Base-by-base conservation (phyloP, 2,329 filamentous ascomycete genomes). In the Nothomitra cinnamomea region DNA sequence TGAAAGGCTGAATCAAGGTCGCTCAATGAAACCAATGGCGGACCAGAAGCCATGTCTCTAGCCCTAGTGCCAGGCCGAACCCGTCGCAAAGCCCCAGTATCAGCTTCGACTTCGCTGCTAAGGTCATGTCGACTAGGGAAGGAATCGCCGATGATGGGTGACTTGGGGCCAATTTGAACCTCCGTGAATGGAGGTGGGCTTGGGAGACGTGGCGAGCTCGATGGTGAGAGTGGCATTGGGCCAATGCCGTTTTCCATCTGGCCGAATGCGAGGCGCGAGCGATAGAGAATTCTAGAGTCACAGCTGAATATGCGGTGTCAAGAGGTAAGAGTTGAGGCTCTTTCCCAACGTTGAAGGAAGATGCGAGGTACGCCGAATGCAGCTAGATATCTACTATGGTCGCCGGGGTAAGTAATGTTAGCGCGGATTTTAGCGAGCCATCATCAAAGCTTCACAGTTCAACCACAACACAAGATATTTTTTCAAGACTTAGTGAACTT, bases 1-100 rank as follows among this genome's bases (percentile, higher is more conserved):
- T 95, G 92, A 66, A 96, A 98, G 45, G 92, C 86, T 21, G 90
- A 96, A 65, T 98, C 89, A 60, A 98, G 87, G 86, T 95, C 86
- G 59, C 80, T 79, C 56, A 95, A 71, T 43, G 90, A 85, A 54
- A 95, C 78, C 57, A 96, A 73, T 15, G 92, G 90, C 59, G 90
- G 92, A 0, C 92, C 92, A 57, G 86, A 82, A 51, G 86, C 84
- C 86, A 98, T 96, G 61, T 96, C 87, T 54, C 79, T 80, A n/a
- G 88, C 80, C 66, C 84, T 92, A 45, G 89, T 95, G 54, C 92
- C 92, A 3, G 89, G 88, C 53, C 90, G 85, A 70, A 98, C 94
- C 62, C 92, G 80, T 59, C 92, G 76, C 62, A 79, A 83, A 21
- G 88, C 80, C 61, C 84, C 86, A 61, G 82, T 79, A 59, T 92